Percentiles rank a stretch among this genome's conserved stretches.
phyloP scores from a whole-genome alignment of 345 rosid species.

The Capsella bursapastoris region DNA sequence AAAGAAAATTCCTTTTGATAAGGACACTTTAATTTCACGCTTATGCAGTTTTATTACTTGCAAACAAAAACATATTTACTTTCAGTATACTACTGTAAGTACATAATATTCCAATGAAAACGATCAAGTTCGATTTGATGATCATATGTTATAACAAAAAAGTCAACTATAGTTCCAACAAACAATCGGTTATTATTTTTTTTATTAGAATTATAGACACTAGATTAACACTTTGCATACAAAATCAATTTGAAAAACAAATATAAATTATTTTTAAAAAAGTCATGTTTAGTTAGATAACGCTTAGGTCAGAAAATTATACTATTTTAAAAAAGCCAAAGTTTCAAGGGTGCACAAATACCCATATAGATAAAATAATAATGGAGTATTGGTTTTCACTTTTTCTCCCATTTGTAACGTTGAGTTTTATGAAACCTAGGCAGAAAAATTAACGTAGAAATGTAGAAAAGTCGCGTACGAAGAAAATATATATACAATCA shows the following conservation, averaged over 20 bases:
- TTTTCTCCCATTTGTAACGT: constrained; percentile 17
- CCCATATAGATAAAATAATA: neutral
- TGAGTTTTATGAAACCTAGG: constrained; percentile 35
- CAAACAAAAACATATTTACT: too few relatives aligned
- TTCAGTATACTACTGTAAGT: too few relatives aligned
- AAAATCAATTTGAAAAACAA: neutral
- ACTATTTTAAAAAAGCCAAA: neutral
- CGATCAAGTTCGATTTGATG: neutral
- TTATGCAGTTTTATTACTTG: too few relatives aligned
- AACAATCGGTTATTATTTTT: neutral
- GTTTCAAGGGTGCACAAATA: constrained; percentile 26
- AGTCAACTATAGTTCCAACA: neutral
- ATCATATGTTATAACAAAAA: neutral
- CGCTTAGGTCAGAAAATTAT: constrained; percentile 8
- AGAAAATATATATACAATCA: neutral
- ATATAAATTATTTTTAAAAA: neutral
- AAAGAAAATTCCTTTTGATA: too few relatives aligned
- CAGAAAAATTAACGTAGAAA: constrained; percentile 27
- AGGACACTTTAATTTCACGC: too few relatives aligned
- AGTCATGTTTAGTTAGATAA: neutral
- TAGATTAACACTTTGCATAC: neutral
- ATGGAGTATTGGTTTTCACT: neutral
- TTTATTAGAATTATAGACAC: neutral
- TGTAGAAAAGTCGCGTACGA: constrained; percentile 26
- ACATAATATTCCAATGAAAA: neutral